phyloP scores from a whole-genome alignment of 768 basidiomycete species.

The Podaxis sp. region DNA sequence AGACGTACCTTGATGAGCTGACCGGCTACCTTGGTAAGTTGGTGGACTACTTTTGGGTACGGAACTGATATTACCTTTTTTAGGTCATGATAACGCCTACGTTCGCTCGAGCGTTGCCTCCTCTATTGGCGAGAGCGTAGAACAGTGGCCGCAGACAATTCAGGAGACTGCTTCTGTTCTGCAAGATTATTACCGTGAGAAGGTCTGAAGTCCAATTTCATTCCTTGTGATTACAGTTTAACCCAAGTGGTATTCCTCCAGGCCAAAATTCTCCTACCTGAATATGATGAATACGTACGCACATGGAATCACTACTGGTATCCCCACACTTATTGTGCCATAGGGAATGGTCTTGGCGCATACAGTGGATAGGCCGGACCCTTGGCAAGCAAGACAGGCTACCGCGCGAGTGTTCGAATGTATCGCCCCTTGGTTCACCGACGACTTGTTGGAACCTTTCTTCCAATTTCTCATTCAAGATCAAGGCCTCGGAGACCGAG shows the following conservation, averaged over 20 bases:
- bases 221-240: not conserved
- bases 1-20: conserved; percentile 58
- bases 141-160: conserved; percentile 64
- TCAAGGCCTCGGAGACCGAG: conserved; percentile 85
- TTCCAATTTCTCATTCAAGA: conserved; percentile 87
- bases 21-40: conserved; percentile 67
- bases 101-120: conserved; percentile 72
- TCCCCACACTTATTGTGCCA: not conserved
- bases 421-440: conserved; percentile 65
- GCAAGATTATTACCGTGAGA: conserved; percentile 79
- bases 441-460: conserved; percentile 63
- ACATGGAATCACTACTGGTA: not conserved
- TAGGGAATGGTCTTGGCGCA: conserved; percentile 93
- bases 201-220: conserved; percentile 40
- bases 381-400: conserved; percentile 83
- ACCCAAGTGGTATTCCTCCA: conserved; percentile 25
- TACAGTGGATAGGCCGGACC: conserved; percentile 85
- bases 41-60: not conserved
- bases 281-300: conserved; percentile 90
- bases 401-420: conserved; percentile 65
- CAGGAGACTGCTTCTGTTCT: conserved; percentile 50
- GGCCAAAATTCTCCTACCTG: conserved; percentile 86
- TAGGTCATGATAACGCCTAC: conserved; percentile 79
- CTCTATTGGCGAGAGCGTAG: conserved; percentile 77
- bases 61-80: not conserved